These are phyloP conservation scores for Coffea humblotiana DNA, from an alignment of 305 asterid genomes.

Conservation along the genomic window DNA sequence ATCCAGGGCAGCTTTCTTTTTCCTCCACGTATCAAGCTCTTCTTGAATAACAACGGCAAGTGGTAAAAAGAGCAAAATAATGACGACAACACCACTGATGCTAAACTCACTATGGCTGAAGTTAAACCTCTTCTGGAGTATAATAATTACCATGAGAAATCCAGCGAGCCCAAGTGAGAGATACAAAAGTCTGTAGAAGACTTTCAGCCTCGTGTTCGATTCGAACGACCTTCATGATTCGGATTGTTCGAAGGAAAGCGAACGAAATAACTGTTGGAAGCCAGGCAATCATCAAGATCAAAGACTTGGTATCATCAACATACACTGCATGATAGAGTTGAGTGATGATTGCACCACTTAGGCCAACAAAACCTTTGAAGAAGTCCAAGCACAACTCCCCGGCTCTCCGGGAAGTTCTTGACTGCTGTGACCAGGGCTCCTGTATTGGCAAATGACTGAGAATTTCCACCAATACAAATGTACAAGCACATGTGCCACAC, in stretches of 20 bases:
- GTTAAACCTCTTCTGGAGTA: slow-evolving; percentile 38
- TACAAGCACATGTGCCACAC: slow-evolving; percentile 83
- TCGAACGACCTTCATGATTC: slow-evolving; percentile 52
- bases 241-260: slow-evolving; percentile 51
- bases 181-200: slow-evolving; percentile 57
- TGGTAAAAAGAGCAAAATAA: slow-evolving; percentile 45
- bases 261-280: slow-evolving; percentile 64
- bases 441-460: slow-evolving; percentile 82
- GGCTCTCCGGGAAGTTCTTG: slow-evolving; percentile 77
- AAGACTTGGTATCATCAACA: slow-evolving; percentile 37
- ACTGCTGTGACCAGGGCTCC: slow-evolving; percentile 82
- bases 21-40: slow-evolving; percentile 35
- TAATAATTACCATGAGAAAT: slow-evolving; percentile 57
- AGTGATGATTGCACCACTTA: slow-evolving; percentile 76
- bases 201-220: slow-evolving; percentile 53
- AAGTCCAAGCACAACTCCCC: slow-evolving; percentile 73
- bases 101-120: slow-evolving; percentile 40
- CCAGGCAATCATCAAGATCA: slow-evolving; percentile 74
- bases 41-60: slow-evolving; percentile 49
- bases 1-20: slow-evolving; percentile 31
- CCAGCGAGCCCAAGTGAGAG: slow-evolving; percentile 66
- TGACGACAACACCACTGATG: slow-evolving; percentile 37
- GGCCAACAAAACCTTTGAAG: slow-evolving; percentile 78
- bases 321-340: slow-evolving; percentile 58
- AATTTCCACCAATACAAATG: slow-evolving; percentile 77